A percentile compares a stretch with the other conserved stretches of the same genome.
Conservation (phyloP, 2,329 filamentous ascomycete genomes). For the Cytospora piceicola region DNA sequence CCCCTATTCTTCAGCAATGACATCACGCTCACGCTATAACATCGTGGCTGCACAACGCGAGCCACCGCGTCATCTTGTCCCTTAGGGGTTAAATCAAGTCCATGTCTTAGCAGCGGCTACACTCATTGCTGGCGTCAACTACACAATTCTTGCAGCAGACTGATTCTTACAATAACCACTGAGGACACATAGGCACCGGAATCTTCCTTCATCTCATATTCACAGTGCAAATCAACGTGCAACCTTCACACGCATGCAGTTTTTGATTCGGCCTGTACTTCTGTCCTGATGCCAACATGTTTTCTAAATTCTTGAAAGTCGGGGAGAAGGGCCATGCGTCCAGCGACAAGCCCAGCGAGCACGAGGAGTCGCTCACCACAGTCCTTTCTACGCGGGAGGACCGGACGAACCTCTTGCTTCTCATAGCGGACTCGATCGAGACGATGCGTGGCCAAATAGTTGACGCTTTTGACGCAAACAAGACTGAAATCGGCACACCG, state of each 20-base stretch:
- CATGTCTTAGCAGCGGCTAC: not conserved
- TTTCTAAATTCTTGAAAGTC: constrained; percentile 27
- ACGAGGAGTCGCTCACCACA: constrained; percentile 33
- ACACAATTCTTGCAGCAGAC: not conserved
- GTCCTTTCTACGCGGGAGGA: constrained; percentile 33
- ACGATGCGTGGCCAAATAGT: constrained; percentile 31
- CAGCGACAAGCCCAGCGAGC: constrained; percentile 1
- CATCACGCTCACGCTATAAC: not conserved
- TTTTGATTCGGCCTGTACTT: not conserved
- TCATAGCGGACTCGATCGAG: constrained; percentile 30
- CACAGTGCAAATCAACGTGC: not conserved
- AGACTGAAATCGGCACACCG: constrained; percentile 16
- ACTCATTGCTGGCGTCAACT: not conserved
- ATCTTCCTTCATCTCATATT: not conserved
- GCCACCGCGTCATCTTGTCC: constrained; percentile 4
- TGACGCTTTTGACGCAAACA: constrained; percentile 30
- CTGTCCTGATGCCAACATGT: constrained; percentile 16
- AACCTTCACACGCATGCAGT: not conserved
- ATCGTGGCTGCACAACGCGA: not conserved
- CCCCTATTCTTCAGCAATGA: not conserved
- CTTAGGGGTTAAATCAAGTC: not conserved
- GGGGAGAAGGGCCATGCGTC: constrained; percentile 21
- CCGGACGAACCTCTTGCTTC: constrained; percentile 30
- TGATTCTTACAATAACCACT: not conserved
- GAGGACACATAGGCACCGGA: not conserved